These are phyloP conservation scores for Aspergillus mulundensis DNA, from an alignment of 495 filamentous ascomycete genomes.

Conservation along the genomic window DNA sequence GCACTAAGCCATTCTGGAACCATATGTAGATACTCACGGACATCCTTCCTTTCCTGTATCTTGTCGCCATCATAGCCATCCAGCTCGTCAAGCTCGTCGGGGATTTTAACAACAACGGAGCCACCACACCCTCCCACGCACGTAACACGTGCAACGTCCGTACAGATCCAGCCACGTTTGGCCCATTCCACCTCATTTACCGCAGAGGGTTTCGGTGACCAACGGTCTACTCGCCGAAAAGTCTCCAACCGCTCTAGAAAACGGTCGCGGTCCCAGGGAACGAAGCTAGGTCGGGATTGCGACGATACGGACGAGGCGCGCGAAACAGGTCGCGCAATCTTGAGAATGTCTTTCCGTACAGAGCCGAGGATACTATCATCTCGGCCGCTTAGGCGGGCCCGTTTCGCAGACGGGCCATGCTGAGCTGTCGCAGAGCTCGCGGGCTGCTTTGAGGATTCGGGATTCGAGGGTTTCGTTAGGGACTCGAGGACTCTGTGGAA, in stretches of 20 bases:
- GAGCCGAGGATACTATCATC: conserved; percentile 22
- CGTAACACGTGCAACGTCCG: conserved; percentile 72
- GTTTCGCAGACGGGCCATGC: conserved; percentile 37
- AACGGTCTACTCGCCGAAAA: conserved; percentile 84
- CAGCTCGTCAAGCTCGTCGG: conserved; percentile 51
- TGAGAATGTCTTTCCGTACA: conserved; percentile 27
- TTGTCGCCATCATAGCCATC: conserved; percentile 51
- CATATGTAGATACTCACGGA: conserved; percentile 35
- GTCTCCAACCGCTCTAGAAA: conserved; percentile 81
- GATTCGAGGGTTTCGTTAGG: conserved; percentile 33
- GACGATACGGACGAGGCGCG: conserved; percentile 24
- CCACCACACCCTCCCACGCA: conserved; percentile 77
- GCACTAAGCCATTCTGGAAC: neutral
- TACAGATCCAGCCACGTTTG: conserved; percentile 87
- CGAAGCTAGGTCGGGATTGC: conserved; percentile 56
- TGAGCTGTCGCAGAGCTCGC: conserved; percentile 18
- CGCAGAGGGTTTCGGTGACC: conserved; percentile 68
- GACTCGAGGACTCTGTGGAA: conserved; percentile 55
- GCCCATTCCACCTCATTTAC: conserved; percentile 95
- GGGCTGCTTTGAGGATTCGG: conserved; percentile 30
- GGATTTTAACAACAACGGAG: conserved; percentile 77
- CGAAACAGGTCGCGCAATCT: conserved; percentile 20
- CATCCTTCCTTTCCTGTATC: conserved; percentile 61
- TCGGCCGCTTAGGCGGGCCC: conserved; percentile 31
- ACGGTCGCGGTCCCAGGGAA: conserved; percentile 76